Conservation (phyloP, 306 rosid species). For the Medicago lupulina region DNA sequence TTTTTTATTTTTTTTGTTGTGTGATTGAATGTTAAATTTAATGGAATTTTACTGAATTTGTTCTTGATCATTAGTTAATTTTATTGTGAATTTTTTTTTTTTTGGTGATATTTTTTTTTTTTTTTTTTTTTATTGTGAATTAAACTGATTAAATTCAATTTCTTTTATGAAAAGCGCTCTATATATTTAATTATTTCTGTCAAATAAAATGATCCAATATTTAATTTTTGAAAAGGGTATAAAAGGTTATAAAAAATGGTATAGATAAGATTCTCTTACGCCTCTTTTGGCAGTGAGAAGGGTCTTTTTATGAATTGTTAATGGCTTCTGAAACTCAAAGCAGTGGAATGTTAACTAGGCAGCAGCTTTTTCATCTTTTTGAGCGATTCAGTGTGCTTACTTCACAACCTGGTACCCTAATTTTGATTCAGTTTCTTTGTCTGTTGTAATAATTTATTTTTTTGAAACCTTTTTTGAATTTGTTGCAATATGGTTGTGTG, state of each 20-base stretch:
- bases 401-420: slow-evolving; percentile 66
- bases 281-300: background rate
- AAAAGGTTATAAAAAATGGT: background rate
- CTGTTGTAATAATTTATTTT: background rate
- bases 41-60: no score
- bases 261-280: background rate
- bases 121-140: no score
- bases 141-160: no score
- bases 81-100: no score
- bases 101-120: no score
- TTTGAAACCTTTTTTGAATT: background rate
- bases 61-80: no score
- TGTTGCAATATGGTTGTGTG: background rate
- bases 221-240: no score
- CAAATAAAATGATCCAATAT: no score
- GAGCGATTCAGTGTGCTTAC: slow-evolving; percentile 66
- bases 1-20: background rate
- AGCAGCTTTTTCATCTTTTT: slow-evolving; percentile 73
- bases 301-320: background rate
- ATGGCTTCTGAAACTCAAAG: slow-evolving; percentile 45
- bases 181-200: no score
- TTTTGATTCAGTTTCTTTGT: background rate
- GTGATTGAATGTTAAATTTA: no score
- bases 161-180: no score
- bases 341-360: slow-evolving; percentile 56